Evolutionary conservation across 148 eudicot genomes (phyloP).

Genomic region (Rhododendron simsii): DNA sequence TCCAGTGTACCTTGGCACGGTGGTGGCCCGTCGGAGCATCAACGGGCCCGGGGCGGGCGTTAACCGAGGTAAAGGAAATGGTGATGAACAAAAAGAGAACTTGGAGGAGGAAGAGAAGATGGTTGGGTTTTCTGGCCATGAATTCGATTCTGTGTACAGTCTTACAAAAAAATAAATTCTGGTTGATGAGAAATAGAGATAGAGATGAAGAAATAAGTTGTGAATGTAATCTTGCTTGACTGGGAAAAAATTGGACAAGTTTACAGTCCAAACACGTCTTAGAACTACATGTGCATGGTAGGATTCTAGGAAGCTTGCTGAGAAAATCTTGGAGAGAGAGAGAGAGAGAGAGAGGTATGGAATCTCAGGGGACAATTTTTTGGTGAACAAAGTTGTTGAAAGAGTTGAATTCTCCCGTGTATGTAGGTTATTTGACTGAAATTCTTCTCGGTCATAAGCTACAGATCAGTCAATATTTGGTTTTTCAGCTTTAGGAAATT

Average conservation of each 20-base stretch:
- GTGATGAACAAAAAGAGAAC: not conserved
- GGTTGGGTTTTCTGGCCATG: slow-evolving; percentile 11
- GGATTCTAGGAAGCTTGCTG: no score
- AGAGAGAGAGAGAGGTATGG: no score
- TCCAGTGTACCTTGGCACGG: not conserved
- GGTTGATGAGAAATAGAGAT: not conserved
- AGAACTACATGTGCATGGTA: no score
- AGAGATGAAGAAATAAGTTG: not conserved
- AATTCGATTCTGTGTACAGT: not conserved
- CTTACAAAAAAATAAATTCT: not conserved
- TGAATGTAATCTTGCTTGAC: not conserved
- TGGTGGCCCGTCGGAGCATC: not conserved
- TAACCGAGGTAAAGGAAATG: slow-evolving; percentile 3
- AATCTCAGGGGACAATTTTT: not conserved
- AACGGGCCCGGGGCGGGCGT: slow-evolving; percentile 8
- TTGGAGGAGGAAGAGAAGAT: not conserved
- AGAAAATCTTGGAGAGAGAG: no score
- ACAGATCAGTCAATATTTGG: not conserved
- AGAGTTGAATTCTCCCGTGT: not conserved
- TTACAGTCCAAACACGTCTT: no score
- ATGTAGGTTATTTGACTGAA: not conserved
- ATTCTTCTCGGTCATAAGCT: not conserved
- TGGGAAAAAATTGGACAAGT: not conserved
- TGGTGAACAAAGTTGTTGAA: not conserved
- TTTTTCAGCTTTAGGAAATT: not conserved